These are phyloP conservation scores for Salix caprea DNA, from an alignment of 345 rosid species.

Conservation along the genomic window DNA sequence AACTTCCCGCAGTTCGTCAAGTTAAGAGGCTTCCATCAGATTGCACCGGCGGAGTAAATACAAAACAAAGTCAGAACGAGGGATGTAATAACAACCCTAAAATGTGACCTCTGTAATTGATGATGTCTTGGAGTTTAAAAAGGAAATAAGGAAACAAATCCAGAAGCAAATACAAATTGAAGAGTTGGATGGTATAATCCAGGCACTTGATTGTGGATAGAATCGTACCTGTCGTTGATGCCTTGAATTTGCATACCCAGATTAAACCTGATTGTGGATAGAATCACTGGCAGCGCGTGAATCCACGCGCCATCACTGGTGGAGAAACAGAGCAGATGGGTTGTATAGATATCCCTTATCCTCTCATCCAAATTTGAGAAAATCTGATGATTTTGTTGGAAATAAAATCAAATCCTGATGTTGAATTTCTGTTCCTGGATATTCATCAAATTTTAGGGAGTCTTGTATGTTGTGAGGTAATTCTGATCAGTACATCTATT, in stretches of 20 bases:
- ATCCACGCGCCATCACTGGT: no score
- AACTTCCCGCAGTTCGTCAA: not conserved
- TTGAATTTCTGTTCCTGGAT: not conserved
- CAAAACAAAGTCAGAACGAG: not conserved
- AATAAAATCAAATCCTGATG: not conserved
- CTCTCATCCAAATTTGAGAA: not conserved
- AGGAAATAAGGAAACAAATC: not conserved
- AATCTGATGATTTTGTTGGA: not conserved
- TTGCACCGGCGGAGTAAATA: not conserved
- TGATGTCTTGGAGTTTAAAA: not conserved
- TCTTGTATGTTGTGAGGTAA: no score
- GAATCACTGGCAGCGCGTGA: no score
- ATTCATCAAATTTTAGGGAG: not conserved
- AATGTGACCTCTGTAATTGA: not conserved
- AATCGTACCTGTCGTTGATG: not conserved
- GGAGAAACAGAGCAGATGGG: no score
- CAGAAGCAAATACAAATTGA: not conserved
- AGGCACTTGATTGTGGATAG: not conserved
- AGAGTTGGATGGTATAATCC: not conserved
- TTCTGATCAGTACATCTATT: no score
- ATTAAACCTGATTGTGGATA: not conserved
- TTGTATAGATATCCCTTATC: no score
- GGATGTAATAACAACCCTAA: not conserved
- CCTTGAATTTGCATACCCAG: not conserved
- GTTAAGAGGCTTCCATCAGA: not conserved